Evolutionary conservation across 2,329 filamentous ascomycete genomes (phyloP).

Genomic region (Botryotinia globosa): DNA sequence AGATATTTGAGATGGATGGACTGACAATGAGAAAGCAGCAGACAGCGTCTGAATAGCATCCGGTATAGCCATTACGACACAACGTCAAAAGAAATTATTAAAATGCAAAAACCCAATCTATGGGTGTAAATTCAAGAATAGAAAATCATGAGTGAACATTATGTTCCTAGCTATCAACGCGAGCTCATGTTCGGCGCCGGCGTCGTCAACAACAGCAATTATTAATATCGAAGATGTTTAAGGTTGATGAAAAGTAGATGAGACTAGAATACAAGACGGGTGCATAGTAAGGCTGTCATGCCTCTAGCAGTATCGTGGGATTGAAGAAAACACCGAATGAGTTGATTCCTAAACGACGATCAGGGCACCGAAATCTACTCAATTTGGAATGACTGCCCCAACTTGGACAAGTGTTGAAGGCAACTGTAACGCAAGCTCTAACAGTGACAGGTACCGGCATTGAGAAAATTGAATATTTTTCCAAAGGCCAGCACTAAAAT

Average conservation of each 20-base stretch:
- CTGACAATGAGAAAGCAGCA: slow-evolving; percentile 40
- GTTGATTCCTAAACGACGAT: slow-evolving; percentile 22
- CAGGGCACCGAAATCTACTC: slow-evolving; percentile 20
- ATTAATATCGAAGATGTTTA: slow-evolving; percentile 24
- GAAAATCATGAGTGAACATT: slow-evolving; percentile 30
- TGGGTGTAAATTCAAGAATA: slow-evolving; percentile 34
- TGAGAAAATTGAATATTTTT: neutral
- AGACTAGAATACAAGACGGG: neutral
- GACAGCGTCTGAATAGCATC: slow-evolving; percentile 36
- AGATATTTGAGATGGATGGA: slow-evolving; percentile 13
- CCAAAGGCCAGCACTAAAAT: neutral
- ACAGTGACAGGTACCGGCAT: slow-evolving; percentile 15
- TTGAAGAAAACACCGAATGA: neutral
- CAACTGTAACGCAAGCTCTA: slow-evolving; percentile 21
- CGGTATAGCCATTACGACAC: slow-evolving; percentile 34
- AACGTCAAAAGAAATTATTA: slow-evolving; percentile 30
- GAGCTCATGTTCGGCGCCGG: slow-evolving; percentile 28
- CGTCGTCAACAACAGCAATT: slow-evolving; percentile 28
- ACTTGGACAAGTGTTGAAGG: neutral
- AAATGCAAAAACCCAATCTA: slow-evolving; percentile 35
- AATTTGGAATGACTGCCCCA: slow-evolving; percentile 15
- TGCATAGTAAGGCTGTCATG: neutral
- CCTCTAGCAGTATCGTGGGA: slow-evolving; percentile 9
- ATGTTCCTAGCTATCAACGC: slow-evolving; percentile 28
- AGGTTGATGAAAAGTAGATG: slow-evolving; percentile 8